Percentiles rank a stretch among this genome's conserved stretches.
Conservation (phyloP, 306 rosid species). For the Citrullus colocynthis region DNA sequence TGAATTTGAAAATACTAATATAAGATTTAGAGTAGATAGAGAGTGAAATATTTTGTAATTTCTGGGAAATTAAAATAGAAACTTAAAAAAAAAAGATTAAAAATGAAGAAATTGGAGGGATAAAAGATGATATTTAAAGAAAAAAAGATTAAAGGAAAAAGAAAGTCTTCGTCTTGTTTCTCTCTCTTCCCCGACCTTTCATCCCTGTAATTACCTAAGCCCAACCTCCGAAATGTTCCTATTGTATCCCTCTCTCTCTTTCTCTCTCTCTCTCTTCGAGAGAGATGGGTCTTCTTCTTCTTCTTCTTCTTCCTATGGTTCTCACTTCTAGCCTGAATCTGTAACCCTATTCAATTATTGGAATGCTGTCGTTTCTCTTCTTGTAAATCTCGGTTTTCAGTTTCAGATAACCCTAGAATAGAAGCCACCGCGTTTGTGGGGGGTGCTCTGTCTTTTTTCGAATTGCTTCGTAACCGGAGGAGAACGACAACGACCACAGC, state of each 20-base stretch:
- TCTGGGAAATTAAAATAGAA: too few species aligned
- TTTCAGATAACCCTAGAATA: slow-evolving; percentile 1
- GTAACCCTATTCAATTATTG: not conserved
- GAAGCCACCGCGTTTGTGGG: not conserved
- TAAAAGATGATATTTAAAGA: not conserved
- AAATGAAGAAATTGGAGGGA: not conserved
- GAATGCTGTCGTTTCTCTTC: not conserved
- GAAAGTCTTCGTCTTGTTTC: slow-evolving; percentile 8
- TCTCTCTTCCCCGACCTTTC: not conserved
- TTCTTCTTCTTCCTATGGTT: not conserved
- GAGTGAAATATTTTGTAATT: too few species aligned
- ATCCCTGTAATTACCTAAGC: slow-evolving; percentile 5
- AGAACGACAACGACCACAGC: not conserved
- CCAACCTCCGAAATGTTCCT: slow-evolving; percentile 6
- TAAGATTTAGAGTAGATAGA: too few species aligned
- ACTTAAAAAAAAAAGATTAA: too few species aligned
- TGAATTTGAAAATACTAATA: too few species aligned
- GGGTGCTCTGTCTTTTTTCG: not conserved
- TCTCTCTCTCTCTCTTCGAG: slow-evolving; percentile 12
- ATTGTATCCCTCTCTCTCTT: not conserved
- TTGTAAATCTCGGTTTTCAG: not conserved
- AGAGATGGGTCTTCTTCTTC: slow-evolving; percentile 8
- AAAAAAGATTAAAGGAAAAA: not conserved
- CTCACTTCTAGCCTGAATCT: not conserved
- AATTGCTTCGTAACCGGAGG: not conserved